Conservation (phyloP, 768 basidiomycete species). For the Flagelloscypha sp. region DNA sequence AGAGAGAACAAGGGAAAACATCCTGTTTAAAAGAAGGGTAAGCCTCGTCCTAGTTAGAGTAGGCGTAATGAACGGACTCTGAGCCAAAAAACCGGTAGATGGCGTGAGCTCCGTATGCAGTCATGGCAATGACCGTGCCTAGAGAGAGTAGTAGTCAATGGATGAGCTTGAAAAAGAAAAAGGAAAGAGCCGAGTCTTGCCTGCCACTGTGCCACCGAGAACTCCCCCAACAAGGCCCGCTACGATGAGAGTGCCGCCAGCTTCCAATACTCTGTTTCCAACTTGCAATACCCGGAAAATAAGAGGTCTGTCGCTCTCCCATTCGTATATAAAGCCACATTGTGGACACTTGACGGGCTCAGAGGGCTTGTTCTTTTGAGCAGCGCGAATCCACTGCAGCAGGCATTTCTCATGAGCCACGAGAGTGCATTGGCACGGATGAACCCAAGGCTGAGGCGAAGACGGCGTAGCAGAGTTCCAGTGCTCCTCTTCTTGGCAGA, state of each 20-base stretch:
- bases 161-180: background rate
- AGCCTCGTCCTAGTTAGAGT: background rate
- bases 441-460: conserved; percentile 55
- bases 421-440: conserved; percentile 75
- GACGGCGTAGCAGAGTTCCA: conserved; percentile 34
- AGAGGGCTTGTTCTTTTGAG: conserved; percentile 50
- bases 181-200: conserved; percentile 28
- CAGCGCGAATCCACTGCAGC: conserved; percentile 69
- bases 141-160: conserved; percentile 29
- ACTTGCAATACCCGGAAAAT: conserved; percentile 41
- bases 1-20: conserved; percentile 57
- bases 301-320: conserved; percentile 56
- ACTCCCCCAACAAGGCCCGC: conserved; percentile 42
- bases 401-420: conserved; percentile 76
- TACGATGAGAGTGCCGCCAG: conserved; percentile 46
- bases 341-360: conserved; percentile 71
- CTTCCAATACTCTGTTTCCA: conserved; percentile 39
- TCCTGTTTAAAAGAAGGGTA: conserved; percentile 25
- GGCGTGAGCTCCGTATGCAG: conserved; percentile 68
- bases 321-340: conserved; percentile 56
- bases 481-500: conserved; percentile 67
- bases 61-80: conserved; percentile 35
- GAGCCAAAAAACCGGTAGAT: conserved; percentile 59
- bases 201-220: conserved; percentile 50
- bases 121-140: conserved; percentile 44